Evolutionary conservation across 345 rosid genomes (phyloP), one percentile per base, ranked within the genome.

Genomic region (Mallotus nudiflorus): DNA sequence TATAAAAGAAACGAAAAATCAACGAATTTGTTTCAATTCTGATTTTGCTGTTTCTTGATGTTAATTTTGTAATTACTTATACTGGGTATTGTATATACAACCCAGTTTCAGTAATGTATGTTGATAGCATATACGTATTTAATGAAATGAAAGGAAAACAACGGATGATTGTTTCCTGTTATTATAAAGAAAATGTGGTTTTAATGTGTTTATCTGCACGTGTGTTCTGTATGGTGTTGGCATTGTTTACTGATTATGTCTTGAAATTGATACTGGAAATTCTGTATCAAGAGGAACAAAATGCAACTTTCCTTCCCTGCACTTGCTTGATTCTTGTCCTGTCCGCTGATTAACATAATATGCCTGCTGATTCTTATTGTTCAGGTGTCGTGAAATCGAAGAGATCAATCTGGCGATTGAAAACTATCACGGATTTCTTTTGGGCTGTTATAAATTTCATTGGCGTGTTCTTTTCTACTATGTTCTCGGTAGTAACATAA

Each of bases 371-470:
- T n/a, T 33, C 14, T 15, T 54, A 15, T 70, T 37, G 50, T 69
- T 68, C 76, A 84, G 87, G 87, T 73, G 87, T 81, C 24, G 81
- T 83, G 81, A 83, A 73, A 71, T 82, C 95, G 16, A 80, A 87
- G 76, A 60, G 78, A 52, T 83, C 96, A 12, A 25, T 89, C 65
- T 89, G 96, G 96, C 81, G 92, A 51, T 75, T 89, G 51, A 86
- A 73, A 65, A 89, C 92, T 13, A 65, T 87, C 72, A 82, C 86
- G 5, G 90, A 87, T 80, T 83, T 89, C 66, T 84, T 89, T 73
- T 87, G 96, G 92, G 90, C 86, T 3, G 82, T 89, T 51, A 57
- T 87, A 25, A 86, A 83, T 78, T 74, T 86, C 73, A 87, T 89
- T 40, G 77, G 82, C 39, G 83, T 85, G 61, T 89, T 87, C 78